Base-by-base conservation (phyloP, 768 basidiomycete genomes). In the Gautieria morchelliformis region DNA sequence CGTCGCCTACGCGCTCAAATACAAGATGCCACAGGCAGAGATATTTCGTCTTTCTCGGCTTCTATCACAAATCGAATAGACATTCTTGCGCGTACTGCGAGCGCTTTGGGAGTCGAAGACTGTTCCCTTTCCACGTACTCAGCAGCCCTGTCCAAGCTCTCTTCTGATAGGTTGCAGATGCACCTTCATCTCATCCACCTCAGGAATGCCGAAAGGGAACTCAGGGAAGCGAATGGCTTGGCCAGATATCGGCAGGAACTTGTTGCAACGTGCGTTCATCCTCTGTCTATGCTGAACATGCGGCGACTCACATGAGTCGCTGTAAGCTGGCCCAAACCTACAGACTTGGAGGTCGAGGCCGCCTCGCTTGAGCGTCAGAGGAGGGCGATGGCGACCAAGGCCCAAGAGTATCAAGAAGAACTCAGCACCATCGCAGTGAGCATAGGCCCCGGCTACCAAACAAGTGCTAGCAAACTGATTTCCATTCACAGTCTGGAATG, bases 401-500 rank as follows among this genome's bases (percentile, higher is more conserved):
- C 76, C 0, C 77, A 77, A 58, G 77, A 79, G 61, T 74, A 76
- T 58, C 74, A 74, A 61, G 67, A 68, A 45, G 71, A 74, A 45
- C 68, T 79, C 1, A 72, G 71, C 24, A 42, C 57, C 10, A 52
- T 74, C 9, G 59, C 65, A 57, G 77, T 76, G 35, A 14, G 47
- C 66, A 60, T 39, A 27, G 22, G 32, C 22, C 3, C 14, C 48
- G 15, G 19, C 24, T 22, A 24, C 15, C 19, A 8, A 35, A 45
- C 39, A 50, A 35, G 42, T 56, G 39, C 3, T 45, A 20, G 41
- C 15, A 14, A 17, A 39, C n/a, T n/a, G 32, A 53, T 53, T n/a
- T n/a, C 17, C 8, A 32, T 24, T n/a, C 24, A 44, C 27, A 32
- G 20, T 27, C 52, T 57, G 41, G 35, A 0, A 48, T 74, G 73